Evolutionary conservation across 768 basidiomycete species (phyloP).

Genomic region (Trametopsis cervina): DNA sequence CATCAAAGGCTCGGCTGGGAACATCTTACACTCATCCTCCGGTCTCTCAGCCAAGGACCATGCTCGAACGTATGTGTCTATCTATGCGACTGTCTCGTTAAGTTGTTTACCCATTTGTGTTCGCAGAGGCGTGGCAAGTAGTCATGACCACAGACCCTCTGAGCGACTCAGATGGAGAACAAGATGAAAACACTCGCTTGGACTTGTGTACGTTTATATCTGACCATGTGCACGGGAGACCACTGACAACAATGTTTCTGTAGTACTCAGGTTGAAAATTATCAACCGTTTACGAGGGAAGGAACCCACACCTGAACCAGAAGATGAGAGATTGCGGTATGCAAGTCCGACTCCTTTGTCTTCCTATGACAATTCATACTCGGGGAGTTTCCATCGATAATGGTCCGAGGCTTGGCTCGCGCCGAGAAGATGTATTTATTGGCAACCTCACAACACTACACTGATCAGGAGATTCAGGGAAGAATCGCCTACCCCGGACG

Average conservation of each 20-base stretch:
- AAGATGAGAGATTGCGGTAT: too few relatives aligned
- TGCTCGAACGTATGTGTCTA: slow-evolving; percentile 57
- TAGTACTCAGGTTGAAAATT: slow-evolving; percentile 56
- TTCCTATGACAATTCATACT: too few relatives aligned
- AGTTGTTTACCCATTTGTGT: not conserved
- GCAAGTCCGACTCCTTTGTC: too few relatives aligned
- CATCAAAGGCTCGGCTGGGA: too few relatives aligned
- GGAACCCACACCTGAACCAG: slow-evolving; percentile 48
- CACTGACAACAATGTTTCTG: slow-evolving; percentile 4
- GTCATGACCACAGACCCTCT: slow-evolving; percentile 65
- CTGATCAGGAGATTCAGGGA: too few relatives aligned
- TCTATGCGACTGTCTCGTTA: not conserved
- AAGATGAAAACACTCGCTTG: slow-evolving; percentile 54
- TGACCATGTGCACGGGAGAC: not conserved
- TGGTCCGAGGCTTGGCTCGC: too few relatives aligned
- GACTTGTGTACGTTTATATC: slow-evolving; percentile 28
- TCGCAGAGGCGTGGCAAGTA: slow-evolving; percentile 66
- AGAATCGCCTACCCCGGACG: too few relatives aligned
- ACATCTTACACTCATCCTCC: too few relatives aligned
- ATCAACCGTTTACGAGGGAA: slow-evolving; percentile 52
- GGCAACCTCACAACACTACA: too few relatives aligned
- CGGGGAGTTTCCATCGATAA: too few relatives aligned
- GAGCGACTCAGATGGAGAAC: slow-evolving; percentile 67
- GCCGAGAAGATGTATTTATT: too few relatives aligned
- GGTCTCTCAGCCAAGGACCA: slow-evolving; percentile 20